Conservation (phyloP, 495 filamentous ascomycete species). For the Acidiella bohemica region DNA sequence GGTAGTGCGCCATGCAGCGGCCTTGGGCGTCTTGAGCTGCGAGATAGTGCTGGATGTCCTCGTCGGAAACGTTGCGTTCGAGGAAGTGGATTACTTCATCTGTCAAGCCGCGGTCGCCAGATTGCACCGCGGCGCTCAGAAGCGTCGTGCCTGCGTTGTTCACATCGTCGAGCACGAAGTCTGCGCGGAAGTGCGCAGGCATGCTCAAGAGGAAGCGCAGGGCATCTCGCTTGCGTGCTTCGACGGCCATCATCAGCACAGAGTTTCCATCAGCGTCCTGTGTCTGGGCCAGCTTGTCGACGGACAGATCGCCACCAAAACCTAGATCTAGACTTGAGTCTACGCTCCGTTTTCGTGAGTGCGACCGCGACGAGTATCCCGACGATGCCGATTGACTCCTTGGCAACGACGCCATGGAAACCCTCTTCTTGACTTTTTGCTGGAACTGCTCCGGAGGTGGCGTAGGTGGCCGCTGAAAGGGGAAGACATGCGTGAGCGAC, state of each 20-base stretch:
- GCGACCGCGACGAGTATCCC: constrained; percentile 41
- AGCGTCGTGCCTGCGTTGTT: constrained; percentile 84
- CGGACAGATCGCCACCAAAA: constrained; percentile 56
- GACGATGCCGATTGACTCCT: constrained; percentile 78
- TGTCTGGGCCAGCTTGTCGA: constrained; percentile 67
- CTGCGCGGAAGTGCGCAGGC: constrained; percentile 53
- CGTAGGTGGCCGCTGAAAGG: constrained; percentile 49
- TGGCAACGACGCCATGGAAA: constrained; percentile 62
- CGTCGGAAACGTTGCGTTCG: constrained; percentile 37
- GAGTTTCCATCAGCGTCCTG: constrained; percentile 70
- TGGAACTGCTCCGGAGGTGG: constrained; percentile 35
- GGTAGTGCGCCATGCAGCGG: constrained; percentile 80
- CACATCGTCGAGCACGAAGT: constrained; percentile 61
- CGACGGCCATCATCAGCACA: constrained; percentile 91
- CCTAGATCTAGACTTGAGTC: constrained; percentile 35
- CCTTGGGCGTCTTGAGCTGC: constrained; percentile 66
- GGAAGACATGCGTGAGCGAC: constrained; percentile 75
- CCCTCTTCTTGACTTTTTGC: constrained; percentile 46
- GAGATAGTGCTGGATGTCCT: constrained; percentile 50
- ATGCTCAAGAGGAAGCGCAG: constrained; percentile 68
- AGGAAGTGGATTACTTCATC: constrained; percentile 60
- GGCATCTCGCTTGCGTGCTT: constrained; percentile 53
- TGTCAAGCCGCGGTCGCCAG: constrained; percentile 60
- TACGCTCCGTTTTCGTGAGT: constrained; percentile 51
- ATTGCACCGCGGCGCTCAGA: constrained; percentile 85